These are phyloP conservation scores for Chrysophaeum taylorii DNA, from an alignment of 352 stramenopile species.

Conservation along the genomic window DNA sequence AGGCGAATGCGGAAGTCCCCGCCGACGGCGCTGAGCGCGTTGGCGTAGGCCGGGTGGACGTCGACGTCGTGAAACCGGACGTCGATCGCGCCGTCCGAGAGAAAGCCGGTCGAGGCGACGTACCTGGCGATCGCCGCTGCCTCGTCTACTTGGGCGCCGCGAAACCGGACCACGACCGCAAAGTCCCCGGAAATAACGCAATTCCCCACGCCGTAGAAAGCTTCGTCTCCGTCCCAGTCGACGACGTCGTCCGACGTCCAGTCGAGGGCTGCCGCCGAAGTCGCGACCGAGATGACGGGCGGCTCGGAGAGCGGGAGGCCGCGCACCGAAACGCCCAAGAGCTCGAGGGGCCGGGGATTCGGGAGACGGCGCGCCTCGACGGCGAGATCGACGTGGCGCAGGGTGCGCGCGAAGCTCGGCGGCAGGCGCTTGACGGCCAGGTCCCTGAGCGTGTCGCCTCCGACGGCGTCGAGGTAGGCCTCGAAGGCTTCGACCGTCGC, in stretches of 20 bases:
- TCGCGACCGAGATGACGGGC: too few species aligned
- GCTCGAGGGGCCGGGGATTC: background rate
- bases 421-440: background rate
- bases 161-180: background rate
- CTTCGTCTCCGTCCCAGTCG: slow-evolving; percentile 13
- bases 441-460: too few species aligned
- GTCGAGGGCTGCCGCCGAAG: too few species aligned
- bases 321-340: background rate
- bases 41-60: slow-evolving; percentile 5
- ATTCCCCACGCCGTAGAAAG: background rate
- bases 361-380: background rate
- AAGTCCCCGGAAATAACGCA: slow-evolving; percentile 3
- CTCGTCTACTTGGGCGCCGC: background rate
- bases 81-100: slow-evolving; percentile 10
- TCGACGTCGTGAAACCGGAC: background rate
- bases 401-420: background rate
- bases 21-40: background rate
- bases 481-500: background rate
- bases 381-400: background rate
- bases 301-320: background rate
- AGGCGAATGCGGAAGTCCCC: background rate
- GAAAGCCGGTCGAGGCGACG: background rate
- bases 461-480: background rate
- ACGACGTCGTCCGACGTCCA: background rate
- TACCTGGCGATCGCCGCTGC: background rate